Evolutionary conservation across 2,329 filamentous ascomycete genomes (phyloP).

Genomic region (Fusarium azukiicola): DNA sequence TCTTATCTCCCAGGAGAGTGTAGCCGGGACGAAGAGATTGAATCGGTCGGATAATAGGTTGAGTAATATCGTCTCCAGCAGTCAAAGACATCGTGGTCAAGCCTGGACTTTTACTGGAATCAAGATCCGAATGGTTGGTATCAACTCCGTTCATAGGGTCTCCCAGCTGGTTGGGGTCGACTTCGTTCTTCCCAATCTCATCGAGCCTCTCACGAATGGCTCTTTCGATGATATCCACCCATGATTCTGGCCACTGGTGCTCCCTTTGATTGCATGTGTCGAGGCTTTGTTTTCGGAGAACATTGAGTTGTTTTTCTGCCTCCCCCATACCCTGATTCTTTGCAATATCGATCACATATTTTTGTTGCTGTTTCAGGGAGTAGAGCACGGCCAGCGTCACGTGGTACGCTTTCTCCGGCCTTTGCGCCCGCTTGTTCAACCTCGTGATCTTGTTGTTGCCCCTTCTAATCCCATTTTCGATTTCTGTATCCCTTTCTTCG

Average conservation of each 20-base stretch:
- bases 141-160: background rate
- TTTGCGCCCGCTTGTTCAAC: background rate
- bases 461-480: background rate
- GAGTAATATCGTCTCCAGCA: background rate
- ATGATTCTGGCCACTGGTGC: slow-evolving; percentile 12
- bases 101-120: background rate
- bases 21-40: background rate
- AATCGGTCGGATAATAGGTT: background rate
- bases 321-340: background rate
- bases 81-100: background rate
- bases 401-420: background rate
- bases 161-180: background rate
- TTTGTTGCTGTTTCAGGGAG: slow-evolving; percentile 2
- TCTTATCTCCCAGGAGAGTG: background rate
- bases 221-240: slow-evolving; percentile 3
- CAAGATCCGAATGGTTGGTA: background rate
- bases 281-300: background rate
- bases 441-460: slow-evolving; percentile 21
- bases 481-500: background rate
- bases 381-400: background rate
- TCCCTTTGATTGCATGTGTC: background rate
- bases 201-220: slow-evolving; percentile 10
- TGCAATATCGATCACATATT: background rate
- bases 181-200: slow-evolving; percentile 3
- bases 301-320: slow-evolving; percentile 1